phyloP scores from a whole-genome alignment of 2,329 filamentous ascomycete genomes.

The Alternaria alternata region DNA sequence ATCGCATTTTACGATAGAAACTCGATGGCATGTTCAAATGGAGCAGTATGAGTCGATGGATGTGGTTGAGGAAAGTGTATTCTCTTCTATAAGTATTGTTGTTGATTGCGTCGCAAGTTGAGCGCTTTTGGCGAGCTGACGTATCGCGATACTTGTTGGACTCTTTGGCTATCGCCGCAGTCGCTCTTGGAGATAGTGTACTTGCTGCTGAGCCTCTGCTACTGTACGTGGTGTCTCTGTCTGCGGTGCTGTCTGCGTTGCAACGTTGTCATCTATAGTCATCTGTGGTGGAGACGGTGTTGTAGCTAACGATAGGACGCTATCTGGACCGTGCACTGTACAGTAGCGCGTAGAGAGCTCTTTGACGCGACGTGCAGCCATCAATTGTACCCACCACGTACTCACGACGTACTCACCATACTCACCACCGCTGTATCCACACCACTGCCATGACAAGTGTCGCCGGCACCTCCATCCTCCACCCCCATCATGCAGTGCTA shows the following conservation, averaged over 20 bases:
- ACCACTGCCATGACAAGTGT: conserved; percentile 26
- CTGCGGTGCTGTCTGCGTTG: neutral
- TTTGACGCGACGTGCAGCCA: too few relatives aligned
- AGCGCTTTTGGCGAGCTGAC: conserved; percentile 1
- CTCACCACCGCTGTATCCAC: neutral
- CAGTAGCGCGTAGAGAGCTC: too few relatives aligned
- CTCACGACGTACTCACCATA: too few relatives aligned
- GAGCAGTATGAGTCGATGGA: too few relatives aligned
- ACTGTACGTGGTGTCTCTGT: neutral
- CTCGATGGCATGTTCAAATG: too few relatives aligned
- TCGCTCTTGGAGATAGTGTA: neutral
- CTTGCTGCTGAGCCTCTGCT: neutral
- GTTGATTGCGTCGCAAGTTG: neutral
- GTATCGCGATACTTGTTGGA: neutral
- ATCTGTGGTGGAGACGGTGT: neutral
- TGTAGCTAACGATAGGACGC: neutral
- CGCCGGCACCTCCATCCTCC: neutral
- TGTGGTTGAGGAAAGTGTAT: neutral
- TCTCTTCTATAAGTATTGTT: neutral
- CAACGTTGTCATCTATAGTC: neutral
- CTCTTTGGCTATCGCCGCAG: neutral
- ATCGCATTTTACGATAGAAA: too few relatives aligned
- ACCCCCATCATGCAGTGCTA: conserved; percentile 85
- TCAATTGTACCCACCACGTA: too few relatives aligned
- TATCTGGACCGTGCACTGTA: neutral